These are phyloP conservation scores for Picea glauca DNA, from an alignment of 75 land plant genomes.

Conservation along the genomic window DNA sequence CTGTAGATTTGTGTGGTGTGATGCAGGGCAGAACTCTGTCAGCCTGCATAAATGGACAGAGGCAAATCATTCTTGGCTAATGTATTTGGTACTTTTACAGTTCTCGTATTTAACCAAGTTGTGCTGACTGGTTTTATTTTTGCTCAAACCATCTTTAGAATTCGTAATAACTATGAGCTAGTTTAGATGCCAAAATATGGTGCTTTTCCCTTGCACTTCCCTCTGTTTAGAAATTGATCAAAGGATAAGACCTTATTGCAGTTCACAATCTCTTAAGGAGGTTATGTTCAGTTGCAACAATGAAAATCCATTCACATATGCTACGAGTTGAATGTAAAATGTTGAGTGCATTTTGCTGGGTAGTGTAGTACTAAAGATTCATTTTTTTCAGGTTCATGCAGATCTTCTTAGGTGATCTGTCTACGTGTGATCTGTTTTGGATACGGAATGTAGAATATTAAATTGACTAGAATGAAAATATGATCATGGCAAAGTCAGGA, in stretches of 20 bases:
- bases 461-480: background rate
- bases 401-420: background rate
- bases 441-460: background rate
- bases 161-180: background rate
- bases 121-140: background rate
- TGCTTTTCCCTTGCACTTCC: background rate
- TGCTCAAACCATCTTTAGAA: background rate
- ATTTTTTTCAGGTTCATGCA: background rate
- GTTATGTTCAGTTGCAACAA: background rate
- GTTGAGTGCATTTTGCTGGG: background rate
- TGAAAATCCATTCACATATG: background rate
- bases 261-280: background rate
- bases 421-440: background rate
- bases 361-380: slow-evolving; percentile 1
- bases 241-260: background rate
- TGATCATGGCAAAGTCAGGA: background rate
- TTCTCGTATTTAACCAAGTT: background rate
- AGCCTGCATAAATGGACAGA: slow-evolving; percentile 6
- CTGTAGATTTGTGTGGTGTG: slow-evolving; percentile 3
- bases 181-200: background rate
- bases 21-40: slow-evolving; percentile 6
- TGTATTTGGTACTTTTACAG: background rate
- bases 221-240: background rate
- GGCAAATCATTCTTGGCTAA: slow-evolving; percentile 15
- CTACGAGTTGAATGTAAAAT: background rate